Evolutionary conservation across 1,139 yeast genomes (phyloP), one percentile per base, ranked within the genome.

Genomic region (Keqinozyma sinolaborantium): DNA sequence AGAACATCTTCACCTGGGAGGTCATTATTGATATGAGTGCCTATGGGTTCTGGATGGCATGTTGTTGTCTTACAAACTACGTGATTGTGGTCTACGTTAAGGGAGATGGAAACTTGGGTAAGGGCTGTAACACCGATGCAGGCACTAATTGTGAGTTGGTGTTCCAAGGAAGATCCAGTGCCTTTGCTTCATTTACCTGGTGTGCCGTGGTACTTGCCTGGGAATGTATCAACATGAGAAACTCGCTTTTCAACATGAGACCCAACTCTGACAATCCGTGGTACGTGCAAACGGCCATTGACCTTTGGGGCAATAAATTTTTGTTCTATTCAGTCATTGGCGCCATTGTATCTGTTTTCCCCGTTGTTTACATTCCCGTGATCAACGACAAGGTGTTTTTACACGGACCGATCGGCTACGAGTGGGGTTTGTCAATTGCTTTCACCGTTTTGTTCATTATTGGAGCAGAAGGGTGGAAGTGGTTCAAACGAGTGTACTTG

Each of bases 161-260:
- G 8, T 83, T 78, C 62, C 66, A 75, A 44, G 85, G 86, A 2
- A 75, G 95, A 48, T 77, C 94, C 1, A 73, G 82, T 2, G 72
- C 87, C 0, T 85, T 85, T 60, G 82, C 81, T 4, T 76, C 80
- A 4, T 79, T 84, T 81, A 84, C 95, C 2, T 84, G 95, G 94
- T 74, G 88, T 57, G 79, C 88, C 5, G 68, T 85, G 38, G 54
- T 84, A 16, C 63, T 83, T 33, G 95, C 94, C 1, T 84, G 94
- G 92, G 94, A 84, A 56, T 85, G 85, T 44, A 70, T 83, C 34
- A 87, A 83, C 50, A 64, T 81, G 59, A 65, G 79, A 40, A 67
- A 79, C 44, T 83, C 92, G 1, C 64, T 84, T 41, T 82, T 83
- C 55, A 61, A 64, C 31, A 79, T 82, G 84, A 70, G 77, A 35